These are phyloP conservation scores for Psilocybe mexicana DNA, from an alignment of 1,284 basidiomycete species.

Conservation along the genomic window DNA sequence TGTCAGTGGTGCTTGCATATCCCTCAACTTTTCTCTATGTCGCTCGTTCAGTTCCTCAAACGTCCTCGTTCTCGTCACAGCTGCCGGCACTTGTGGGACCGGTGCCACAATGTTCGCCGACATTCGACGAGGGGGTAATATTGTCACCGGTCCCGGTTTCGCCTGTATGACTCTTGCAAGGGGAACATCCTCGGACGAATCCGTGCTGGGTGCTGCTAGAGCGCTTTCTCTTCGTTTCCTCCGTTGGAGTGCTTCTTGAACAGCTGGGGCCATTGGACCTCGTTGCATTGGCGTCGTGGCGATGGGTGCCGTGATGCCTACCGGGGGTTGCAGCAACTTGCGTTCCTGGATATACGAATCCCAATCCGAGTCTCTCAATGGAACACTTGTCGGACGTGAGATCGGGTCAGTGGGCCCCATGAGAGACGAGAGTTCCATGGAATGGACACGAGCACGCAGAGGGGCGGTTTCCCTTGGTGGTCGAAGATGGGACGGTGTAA, in stretches of 20 bases:
- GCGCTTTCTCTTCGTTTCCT: slow-evolving; percentile 68
- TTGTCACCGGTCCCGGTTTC: slow-evolving; percentile 47
- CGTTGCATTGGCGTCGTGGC: slow-evolving; percentile 46
- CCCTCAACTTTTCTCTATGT: slow-evolving; percentile 77
- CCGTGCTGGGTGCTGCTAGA: slow-evolving; percentile 42
- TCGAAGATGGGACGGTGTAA: slow-evolving; percentile 57
- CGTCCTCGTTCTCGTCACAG: slow-evolving; percentile 55
- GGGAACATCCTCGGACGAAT: slow-evolving; percentile 57
- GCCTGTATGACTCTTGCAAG: slow-evolving; percentile 42
- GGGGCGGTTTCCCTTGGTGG: slow-evolving; percentile 68
- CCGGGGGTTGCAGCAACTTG: slow-evolving; percentile 79
- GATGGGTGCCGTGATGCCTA: slow-evolving; percentile 74
- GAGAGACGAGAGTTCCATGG: slow-evolving; percentile 63
- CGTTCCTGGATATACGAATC: slow-evolving; percentile 78
- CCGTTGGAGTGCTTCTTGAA: slow-evolving; percentile 67
- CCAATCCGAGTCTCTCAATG: slow-evolving; percentile 71
- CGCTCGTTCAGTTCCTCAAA: slow-evolving; percentile 81
- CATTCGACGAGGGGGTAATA: slow-evolving; percentile 63
- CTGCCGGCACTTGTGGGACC: slow-evolving; percentile 45
- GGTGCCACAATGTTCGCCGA: slow-evolving; percentile 42
- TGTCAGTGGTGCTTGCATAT: slow-evolving; percentile 74
- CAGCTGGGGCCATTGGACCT: slow-evolving; percentile 63
- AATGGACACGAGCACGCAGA: slow-evolving; percentile 57
- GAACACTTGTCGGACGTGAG: slow-evolving; percentile 68
- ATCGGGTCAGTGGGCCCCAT: slow-evolving; percentile 50